Evolutionary conservation across 192 early-diverging fungal species (phyloP).

Genomic region (Gamsiella multidivaricata): DNA sequence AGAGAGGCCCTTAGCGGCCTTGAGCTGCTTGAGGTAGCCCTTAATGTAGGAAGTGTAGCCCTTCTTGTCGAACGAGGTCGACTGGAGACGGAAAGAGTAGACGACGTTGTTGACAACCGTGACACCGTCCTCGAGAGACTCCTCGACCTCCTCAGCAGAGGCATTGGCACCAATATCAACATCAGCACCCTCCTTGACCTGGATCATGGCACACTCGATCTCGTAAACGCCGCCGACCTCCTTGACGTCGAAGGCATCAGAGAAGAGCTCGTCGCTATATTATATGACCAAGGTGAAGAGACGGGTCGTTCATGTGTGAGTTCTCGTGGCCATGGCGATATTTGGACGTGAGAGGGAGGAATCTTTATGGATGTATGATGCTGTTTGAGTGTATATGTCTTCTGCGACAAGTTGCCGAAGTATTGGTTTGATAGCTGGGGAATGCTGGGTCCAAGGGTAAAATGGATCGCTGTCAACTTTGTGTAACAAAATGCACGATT

Average conservation of each 20-base stretch:
- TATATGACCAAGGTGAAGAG: neutral
- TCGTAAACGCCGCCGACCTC: conserved; percentile 76
- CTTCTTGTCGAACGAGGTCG: conserved; percentile 92
- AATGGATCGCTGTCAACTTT: neutral
- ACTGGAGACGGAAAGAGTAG: conserved; percentile 78
- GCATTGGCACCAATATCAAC: conserved; percentile 94
- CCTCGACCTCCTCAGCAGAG: conserved; percentile 85
- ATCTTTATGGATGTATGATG: no score
- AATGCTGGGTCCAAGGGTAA: neutral
- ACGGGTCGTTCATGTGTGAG: no score
- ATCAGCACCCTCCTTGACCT: conserved; percentile 69
- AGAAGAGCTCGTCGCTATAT: conserved; percentile 87
- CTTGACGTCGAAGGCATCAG: conserved; percentile 84
- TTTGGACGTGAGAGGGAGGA: no score
- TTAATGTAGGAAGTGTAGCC: conserved; percentile 90
- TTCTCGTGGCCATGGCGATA: no score
- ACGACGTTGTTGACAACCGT: conserved; percentile 87
- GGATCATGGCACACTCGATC: conserved; percentile 79
- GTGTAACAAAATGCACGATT: neutral
- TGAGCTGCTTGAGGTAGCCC: conserved; percentile 91
- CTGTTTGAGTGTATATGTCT: neutral
- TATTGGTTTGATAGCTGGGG: no score
- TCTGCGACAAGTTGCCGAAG: no score
- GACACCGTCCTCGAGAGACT: conserved; percentile 69
- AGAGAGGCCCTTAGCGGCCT: conserved; percentile 56